Conservation (phyloP, 179 eudicot genomes). For the Vitellaria paradoxa region DNA sequence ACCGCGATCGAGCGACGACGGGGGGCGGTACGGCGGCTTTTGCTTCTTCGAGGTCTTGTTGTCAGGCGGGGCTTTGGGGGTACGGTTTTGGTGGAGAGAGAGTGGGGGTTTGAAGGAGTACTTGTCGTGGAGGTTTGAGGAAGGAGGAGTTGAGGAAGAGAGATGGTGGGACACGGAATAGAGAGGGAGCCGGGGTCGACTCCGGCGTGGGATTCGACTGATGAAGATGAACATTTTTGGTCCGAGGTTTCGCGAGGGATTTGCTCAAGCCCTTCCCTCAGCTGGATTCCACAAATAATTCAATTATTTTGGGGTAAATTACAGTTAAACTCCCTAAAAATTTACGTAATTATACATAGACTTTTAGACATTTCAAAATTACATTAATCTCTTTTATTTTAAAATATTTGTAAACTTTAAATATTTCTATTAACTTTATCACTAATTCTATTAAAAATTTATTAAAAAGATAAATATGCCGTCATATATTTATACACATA, state of each 20-base stretch:
- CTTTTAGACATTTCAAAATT: no score
- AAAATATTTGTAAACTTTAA: no score
- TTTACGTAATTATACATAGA: no score
- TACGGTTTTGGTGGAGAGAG: constrained; percentile 40
- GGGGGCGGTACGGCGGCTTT: constrained; percentile 70
- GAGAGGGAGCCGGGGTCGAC: constrained; percentile 16
- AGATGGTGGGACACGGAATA: constrained; percentile 26
- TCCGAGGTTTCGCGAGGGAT: neutral
- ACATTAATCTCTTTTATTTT: no score
- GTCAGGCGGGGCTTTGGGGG: constrained; percentile 10
- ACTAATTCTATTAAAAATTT: no score
- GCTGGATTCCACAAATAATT: no score
- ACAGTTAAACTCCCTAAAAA: no score
- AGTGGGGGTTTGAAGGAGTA: constrained; percentile 58
- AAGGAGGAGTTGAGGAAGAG: constrained; percentile 14
- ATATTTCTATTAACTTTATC: no score
- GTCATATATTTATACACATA: no score
- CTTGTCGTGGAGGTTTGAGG: constrained; percentile 54
- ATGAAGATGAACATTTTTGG: constrained; percentile 29
- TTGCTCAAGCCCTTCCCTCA: no score
- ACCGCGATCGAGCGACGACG: constrained; percentile 58
- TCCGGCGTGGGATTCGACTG: constrained; percentile 37
- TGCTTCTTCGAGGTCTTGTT: constrained; percentile 19
- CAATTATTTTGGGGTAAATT: no score
- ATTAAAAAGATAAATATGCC: no score